Base-by-base conservation (phyloP, 2,329 filamentous ascomycete species). In the Trichoderma guizhouense region DNA sequence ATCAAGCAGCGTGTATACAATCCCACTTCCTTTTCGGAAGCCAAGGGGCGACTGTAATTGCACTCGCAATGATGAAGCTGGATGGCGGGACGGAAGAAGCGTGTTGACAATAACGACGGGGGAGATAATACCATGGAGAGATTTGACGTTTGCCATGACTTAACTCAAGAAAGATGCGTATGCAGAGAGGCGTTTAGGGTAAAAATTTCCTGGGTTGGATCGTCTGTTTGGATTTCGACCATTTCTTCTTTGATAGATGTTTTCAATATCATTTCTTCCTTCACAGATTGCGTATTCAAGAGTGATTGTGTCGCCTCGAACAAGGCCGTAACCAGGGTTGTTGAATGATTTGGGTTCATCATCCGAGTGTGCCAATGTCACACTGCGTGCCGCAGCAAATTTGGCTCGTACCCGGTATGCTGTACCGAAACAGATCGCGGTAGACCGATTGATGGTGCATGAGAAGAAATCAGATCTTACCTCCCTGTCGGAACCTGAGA, bases 1-100 rank as follows among this genome's bases (percentile, higher is more conserved):
- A 91, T 91, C 82, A 87, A 88, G 84, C 82, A 85, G 75, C 84
- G 81, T 75, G 84, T 90, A 75, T 91, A 91, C 77, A 86, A 91
- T 77, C 89, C 89, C n/a, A 75, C 80, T 69, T 81, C 80, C 78
- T 84, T 84, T 73, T 77, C 75, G 39, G 82, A 83, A 69, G 75
- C 79, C 21, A 79, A 77, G 73, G 77, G 76, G 28, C 78, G 77
- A 71, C 75, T 83, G 74, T 83, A 55, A 72, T n/a, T 55, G 15
- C n/a, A 57, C 30, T 18, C 36, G 21, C 8, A 8, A 55, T 14
- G 61, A 32, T n/a, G n/a, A 32, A 61, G 26, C 24, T 26, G 32
- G 12, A 62, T 30, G 9, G 7, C 3, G 66, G 43, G 18, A 47
- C 28, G 57, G n/a, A 32, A 36, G 57, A 24, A n/a, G 14, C 9